Evolutionary conservation across 306 rosid species (phyloP).

Genomic region (Ammopiptanthus mongolicus): DNA sequence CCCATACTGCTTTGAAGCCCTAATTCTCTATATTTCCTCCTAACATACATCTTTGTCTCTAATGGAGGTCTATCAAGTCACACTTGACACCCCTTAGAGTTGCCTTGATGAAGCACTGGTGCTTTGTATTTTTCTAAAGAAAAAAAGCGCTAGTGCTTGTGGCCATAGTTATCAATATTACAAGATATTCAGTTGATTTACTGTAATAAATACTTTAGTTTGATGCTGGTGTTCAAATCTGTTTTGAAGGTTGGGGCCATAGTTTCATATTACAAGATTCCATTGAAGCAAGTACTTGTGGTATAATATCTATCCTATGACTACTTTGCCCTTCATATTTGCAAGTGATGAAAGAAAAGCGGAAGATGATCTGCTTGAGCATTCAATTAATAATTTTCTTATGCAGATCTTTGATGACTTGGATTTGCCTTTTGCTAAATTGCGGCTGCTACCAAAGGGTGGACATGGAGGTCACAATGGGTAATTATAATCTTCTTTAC

Average conservation of each 20-base stretch:
- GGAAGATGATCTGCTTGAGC: constrained; percentile 9
- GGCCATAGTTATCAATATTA: neutral
- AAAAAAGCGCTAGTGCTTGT: neutral
- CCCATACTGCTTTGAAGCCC: neutral
- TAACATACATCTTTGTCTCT: neutral
- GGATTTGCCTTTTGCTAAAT: constrained; percentile 86
- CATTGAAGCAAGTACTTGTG: constrained; percentile 88
- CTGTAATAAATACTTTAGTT: neutral
- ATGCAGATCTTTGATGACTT: constrained; percentile 83
- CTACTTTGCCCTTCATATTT: neutral
- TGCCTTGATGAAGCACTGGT: neutral
- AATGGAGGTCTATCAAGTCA: neutral
- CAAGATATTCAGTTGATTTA: neutral
- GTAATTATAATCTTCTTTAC: constrained; percentile 34
- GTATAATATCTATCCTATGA: constrained; percentile 40
- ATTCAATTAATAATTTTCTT: constrained; percentile 14
- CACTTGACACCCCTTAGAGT: neutral
- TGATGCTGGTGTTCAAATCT: constrained; percentile 26
- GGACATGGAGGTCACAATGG: constrained; percentile 99
- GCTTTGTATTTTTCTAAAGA: neutral
- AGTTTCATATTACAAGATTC: constrained; percentile 86
- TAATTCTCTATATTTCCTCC: neutral
- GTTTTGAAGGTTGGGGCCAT: constrained; percentile 81
- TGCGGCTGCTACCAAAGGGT: constrained; percentile 88
- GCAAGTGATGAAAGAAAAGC: neutral